Base-by-base conservation (phyloP, 495 filamentous ascomycete genomes). In the Lophiotrema nucula region DNA sequence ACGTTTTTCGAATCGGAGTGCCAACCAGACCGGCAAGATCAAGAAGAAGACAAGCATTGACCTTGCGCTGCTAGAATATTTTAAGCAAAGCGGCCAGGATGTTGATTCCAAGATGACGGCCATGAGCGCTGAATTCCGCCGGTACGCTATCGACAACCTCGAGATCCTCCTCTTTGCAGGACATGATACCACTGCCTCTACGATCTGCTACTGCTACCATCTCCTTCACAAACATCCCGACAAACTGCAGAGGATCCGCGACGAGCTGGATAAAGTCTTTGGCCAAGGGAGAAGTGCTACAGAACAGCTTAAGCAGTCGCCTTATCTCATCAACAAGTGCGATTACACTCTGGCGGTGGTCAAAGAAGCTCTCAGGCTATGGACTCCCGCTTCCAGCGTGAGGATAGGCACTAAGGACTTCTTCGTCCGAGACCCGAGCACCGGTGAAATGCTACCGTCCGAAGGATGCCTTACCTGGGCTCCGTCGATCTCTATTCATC, bases 171-270 rank as follows among this genome's bases (percentile, higher is more conserved):
- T 77, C 16, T 76, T 79, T 37, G 74, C 74, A 2, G 77, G 77
- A 1, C 76, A 79, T 52, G 74, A 77, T 44, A 79, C 77, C 0
- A 78, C 76, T 6, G 70, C 70, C 18, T 70, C 62, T 2, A 68
- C 72, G 3, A 50, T 77, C 1, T 70, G 67, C 15, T 78, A 76
- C 53, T 56, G 60, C 10, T 72, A 69, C 52, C 67, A 77, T 38
- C 54, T 73, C 6, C 70, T 79, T 2, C 53, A 64, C 33, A 61
- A 65, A 22, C 28, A 74, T 44, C 76, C 75, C 0, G 64, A 68
- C 6, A 65, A 54, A 10, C 63, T 73, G 1, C 66, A 66, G 0
- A 66, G 58, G 3, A 22, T 77, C 16, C 69, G 70, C 2, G 58
- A 55, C 0, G 74, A 79, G 50, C 69, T 66, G 47, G 71, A 73